phyloP scores from a whole-genome alignment of 1,284 basidiomycete genomes.

The Retiboletus flavoniger region DNA sequence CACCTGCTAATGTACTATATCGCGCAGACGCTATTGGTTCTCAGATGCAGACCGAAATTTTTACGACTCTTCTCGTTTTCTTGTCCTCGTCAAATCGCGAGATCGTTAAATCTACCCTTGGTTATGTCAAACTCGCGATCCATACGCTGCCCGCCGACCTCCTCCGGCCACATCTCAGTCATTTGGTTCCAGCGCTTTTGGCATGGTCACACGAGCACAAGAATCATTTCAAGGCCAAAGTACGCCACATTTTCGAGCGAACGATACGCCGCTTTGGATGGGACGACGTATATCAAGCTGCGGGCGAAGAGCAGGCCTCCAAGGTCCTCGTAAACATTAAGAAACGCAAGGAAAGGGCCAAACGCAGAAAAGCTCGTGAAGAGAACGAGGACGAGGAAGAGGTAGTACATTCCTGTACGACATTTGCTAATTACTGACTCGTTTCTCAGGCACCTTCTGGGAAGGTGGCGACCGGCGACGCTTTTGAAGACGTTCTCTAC shows the following conservation, averaged over 20 bases:
- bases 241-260: slow-evolving; percentile 95
- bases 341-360: slow-evolving; percentile 78
- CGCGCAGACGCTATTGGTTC: slow-evolving; percentile 65
- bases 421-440: slow-evolving; percentile 9
- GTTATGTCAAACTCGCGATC: slow-evolving; percentile 92
- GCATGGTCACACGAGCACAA: slow-evolving; percentile 97
- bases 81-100: slow-evolving; percentile 92
- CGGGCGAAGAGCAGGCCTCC: slow-evolving; percentile 71
- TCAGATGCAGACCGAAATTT: slow-evolving; percentile 83
- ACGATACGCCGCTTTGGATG: slow-evolving; percentile 91
- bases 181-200: slow-evolving; percentile 83
- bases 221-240: slow-evolving; percentile 98
- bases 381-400: slow-evolving; percentile 54
- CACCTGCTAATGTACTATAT: slow-evolving; percentile 2
- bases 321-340: slow-evolving; percentile 55
- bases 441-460: slow-evolving; percentile 36
- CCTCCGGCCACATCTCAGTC: slow-evolving; percentile 72
- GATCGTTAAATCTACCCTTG: slow-evolving; percentile 95
- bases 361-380: slow-evolving; percentile 63
- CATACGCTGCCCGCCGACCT: slow-evolving; percentile 77
- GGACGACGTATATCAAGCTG: slow-evolving; percentile 77
- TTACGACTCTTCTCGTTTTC: slow-evolving; percentile 88
- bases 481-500: slow-evolving; percentile 94
- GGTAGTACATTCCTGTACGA: slow-evolving; percentile 26
- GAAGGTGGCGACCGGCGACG: slow-evolving; percentile 70